Evolutionary conservation across 257 asterid genomes (phyloP).

Genomic region (Thymus mandschuricus): DNA sequence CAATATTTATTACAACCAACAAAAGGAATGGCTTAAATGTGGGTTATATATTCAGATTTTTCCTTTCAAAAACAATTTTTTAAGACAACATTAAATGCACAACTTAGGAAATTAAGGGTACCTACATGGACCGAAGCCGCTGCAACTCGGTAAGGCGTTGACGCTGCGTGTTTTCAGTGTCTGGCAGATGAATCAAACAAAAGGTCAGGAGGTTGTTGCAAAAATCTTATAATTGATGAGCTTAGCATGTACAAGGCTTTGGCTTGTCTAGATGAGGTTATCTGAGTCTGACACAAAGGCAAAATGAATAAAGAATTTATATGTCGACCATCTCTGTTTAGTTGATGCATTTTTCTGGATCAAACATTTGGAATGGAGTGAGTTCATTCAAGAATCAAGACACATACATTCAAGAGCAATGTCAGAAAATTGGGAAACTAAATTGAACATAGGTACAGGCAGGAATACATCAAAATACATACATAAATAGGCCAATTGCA

Average conservation of each 20-base stretch:
- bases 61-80: constrained; percentile 16
- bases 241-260: constrained; percentile 17
- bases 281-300: background rate
- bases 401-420: constrained; percentile 4
- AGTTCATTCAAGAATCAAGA: background rate
- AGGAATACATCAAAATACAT: background rate
- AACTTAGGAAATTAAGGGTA: constrained; percentile 35
- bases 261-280: constrained; percentile 8
- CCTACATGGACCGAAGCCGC: constrained; percentile 95
- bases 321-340: constrained; percentile 2
- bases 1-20: constrained; percentile 16
- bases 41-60: constrained; percentile 20
- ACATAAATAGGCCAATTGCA: constrained; percentile 18
- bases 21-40: background rate
- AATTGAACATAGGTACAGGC: background rate
- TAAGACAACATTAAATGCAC: constrained; percentile 18
- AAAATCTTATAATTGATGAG: constrained; percentile 14
- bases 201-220: constrained; percentile 28
- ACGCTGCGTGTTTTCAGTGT: constrained; percentile 80
- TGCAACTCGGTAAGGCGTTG: constrained; percentile 96
- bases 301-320: background rate
- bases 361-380: background rate
- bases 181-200: constrained; percentile 47
- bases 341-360: constrained; percentile 3
- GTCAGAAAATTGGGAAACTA: background rate